Evolutionary conservation across 2,329 filamentous ascomycete species (phyloP), one percentile per base, ranked within the genome.

Genomic region (Penicillium sp.): DNA sequence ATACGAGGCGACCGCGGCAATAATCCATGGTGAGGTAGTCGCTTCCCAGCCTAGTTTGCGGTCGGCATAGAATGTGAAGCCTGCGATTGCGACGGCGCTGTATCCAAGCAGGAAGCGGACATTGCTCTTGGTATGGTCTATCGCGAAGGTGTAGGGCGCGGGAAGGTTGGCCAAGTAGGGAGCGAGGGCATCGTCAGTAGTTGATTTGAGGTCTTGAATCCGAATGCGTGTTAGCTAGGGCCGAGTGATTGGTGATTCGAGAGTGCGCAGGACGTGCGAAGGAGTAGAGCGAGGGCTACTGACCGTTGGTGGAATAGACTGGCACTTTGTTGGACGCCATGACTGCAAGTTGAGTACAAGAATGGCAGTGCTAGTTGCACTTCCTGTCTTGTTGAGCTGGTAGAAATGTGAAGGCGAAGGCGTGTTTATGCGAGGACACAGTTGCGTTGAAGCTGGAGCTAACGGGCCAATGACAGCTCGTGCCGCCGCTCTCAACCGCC

Each of bases 101-200:
- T 95, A 97, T 56, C 93, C 93, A 7, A 98, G 78, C 0, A 77
- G 79, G 40, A 98, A 83, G 46, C 89, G 88, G 42, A 95, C 81
- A 65, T 97, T 91, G 62, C 84, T 83, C 42, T 93, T 83, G 50
- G 73, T 79, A 74, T 97, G 86, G 56, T 87, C 84, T 72, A 95
- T 90, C 55, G 76, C 81, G 78, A 96, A 96, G 59, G 67, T 66
- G 57, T 72, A 73, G 18, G 72, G 71, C 18, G 69, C 65, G 79
- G 84, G 68, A n/a, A 97, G 83, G 28, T 84, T 88, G 72, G 89
- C 92, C 56, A 98, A 84, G 76, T 97, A 97, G 74, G 93, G 90
- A 51, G 88, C 84, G 52, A 98, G 85, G 49, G 91, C 89, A 74
- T 98, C 93, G 75, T 98, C 93, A 59, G 88, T 89, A 33, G 91